phyloP scores from a whole-genome alignment of 2,329 filamentous ascomycete genomes.

The Thermothelomyces thermophilus region DNA sequence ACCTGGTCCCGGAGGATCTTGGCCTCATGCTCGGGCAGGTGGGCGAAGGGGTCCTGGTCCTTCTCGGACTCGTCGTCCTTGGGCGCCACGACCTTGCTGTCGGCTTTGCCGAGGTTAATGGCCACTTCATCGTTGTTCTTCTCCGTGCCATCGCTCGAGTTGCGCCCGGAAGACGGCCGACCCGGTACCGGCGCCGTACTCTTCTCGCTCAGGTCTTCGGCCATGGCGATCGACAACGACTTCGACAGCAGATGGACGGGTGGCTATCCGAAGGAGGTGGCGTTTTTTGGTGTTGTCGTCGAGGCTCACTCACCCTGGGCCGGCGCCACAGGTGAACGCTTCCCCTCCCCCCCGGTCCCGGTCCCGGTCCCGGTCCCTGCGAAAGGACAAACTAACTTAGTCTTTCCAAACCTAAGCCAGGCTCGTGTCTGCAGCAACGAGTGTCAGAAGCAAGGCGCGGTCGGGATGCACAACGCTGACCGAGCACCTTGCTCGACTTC shows the following conservation, averaged over 20 bases:
- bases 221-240: conserved; percentile 2
- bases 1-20: conserved; percentile 63
- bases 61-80: conserved; percentile 13
- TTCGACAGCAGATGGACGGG: too few relatives aligned
- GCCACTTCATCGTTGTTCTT: conserved; percentile 6
- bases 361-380: too few relatives aligned
- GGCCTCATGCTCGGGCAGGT: conserved; percentile 42
- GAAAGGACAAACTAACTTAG: too few relatives aligned
- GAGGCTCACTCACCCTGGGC: too few relatives aligned
- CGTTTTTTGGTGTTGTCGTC: too few relatives aligned
- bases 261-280: too few relatives aligned
- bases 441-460: neutral
- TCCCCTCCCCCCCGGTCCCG: too few relatives aligned
- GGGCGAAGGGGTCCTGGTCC: conserved; percentile 21
- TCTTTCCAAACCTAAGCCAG: too few relatives aligned
- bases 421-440: too few relatives aligned
- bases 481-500: conserved; percentile 3
- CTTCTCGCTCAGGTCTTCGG: conserved; percentile 16
- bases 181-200: conserved; percentile 9
- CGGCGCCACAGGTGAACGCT: too few relatives aligned
- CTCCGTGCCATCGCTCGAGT: conserved; percentile 18
- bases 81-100: conserved; percentile 18
- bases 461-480: neutral
- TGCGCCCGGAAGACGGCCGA: conserved; percentile 6
- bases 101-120: conserved; percentile 20